Conservation (phyloP, 2,329 filamentous ascomycete species). For the Leptoxyphium fumago region DNA sequence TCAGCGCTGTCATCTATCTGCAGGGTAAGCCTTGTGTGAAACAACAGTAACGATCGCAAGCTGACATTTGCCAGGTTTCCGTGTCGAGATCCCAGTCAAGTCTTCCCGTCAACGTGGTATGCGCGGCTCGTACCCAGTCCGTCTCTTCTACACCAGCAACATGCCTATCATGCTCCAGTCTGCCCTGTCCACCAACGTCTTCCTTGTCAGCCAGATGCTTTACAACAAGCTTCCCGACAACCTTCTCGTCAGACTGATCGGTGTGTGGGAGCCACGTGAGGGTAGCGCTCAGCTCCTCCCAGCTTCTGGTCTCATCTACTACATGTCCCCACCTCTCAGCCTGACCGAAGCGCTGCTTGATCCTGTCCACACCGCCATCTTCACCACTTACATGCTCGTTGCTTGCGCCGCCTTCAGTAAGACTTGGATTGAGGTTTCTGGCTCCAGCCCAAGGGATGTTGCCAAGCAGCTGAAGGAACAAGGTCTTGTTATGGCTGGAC, state of each 20-base stretch:
- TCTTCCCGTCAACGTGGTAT: conserved; percentile 97
- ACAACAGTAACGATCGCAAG: background rate
- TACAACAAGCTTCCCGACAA: conserved; percentile 99
- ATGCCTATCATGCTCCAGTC: conserved; percentile 99
- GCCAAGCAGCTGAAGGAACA: conserved; percentile 99
- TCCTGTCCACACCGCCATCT: conserved; percentile 89
- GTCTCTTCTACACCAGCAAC: conserved; percentile 99
- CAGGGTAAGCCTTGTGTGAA: conserved; percentile 13
- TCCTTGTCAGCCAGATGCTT: conserved; percentile 98
- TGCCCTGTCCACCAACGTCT: conserved; percentile 95
- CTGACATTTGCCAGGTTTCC: conserved; percentile 67
- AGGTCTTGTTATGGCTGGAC: conserved; percentile 96
- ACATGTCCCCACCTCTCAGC: conserved; percentile 97
- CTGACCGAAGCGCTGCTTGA: conserved; percentile 94
- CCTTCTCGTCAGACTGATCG: conserved; percentile 90
- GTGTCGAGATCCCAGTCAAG: conserved; percentile 99
- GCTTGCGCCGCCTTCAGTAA: conserved; percentile 98
- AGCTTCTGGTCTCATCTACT: conserved; percentile 88
- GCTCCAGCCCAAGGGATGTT: conserved; percentile 91
- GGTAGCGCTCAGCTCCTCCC: conserved; percentile 92
- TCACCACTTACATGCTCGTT: conserved; percentile 94
- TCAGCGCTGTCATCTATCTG: conserved; percentile 92
- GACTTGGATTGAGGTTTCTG: conserved; percentile 99
- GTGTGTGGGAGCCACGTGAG: conserved; percentile 96
- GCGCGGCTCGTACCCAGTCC: conserved; percentile 93